Base-by-base conservation (phyloP, 176 grass and related monocot genomes). In the Pontederia paniculata region DNA sequence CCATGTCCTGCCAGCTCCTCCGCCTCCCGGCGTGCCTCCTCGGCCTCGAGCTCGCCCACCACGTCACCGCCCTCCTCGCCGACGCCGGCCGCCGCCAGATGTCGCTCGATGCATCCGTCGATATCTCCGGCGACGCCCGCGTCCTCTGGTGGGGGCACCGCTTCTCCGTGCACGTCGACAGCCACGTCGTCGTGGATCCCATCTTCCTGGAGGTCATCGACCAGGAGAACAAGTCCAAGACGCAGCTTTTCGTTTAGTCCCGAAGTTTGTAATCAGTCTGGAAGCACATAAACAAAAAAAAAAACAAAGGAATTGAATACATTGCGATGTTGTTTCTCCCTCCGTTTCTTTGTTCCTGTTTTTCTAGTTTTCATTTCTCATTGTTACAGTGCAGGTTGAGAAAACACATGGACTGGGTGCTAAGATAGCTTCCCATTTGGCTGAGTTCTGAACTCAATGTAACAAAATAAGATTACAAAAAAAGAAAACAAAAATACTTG, bases 1-100 rank as follows among this genome's bases (percentile, higher is more conserved):
- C 88, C 43, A 81, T 67, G 25, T 94, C 88, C 2, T 94, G 83
- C 88, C 80, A 76, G 66, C 65, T 88, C 62, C 81, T 94, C 65
- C 80, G 76, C 68, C 74, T 94, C 25, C 72, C 88, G 1, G 83
- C 88, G 15, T 68, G 71, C 60, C 88, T 94, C 46, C 64, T 81
- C 42, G 83, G 60, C 50, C 22, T 88, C 17, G 67, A 84, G 80
- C 66, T 94, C 54, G 80, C 83, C 8, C 74, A 81, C 74, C 74
- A 81, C 72, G 71, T 68, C 2, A 5, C 70, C 16, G 50, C 64
- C 57, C 59, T 87, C 76, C 73, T 94, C 54, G 23, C 70, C 12
- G 79, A 94, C 62, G 45, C 54, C 44, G 41, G 74, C 23, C 68
- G 77, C 58, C 80, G 84, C 17, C 60, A 76, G 51, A 94, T 94